Base-by-base conservation (phyloP, 495 filamentous ascomycete genomes). In the Neurospora cerealis region DNA sequence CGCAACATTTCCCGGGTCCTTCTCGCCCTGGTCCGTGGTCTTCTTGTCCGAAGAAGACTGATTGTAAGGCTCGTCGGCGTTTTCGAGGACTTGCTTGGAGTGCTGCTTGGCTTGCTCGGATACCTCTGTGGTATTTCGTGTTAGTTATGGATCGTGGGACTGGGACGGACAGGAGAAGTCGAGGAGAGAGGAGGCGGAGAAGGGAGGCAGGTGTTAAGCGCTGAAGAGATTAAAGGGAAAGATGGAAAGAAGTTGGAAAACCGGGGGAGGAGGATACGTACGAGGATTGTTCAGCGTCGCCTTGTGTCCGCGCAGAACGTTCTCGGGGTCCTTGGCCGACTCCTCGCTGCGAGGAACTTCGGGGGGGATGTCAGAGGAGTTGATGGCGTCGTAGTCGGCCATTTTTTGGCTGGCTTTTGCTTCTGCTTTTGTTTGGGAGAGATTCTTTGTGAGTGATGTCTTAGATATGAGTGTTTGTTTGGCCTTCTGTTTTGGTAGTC, bases 291-390 rank as follows among this genome's bases (percentile, higher is more conserved):
- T 80, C 48, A 87, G 74, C 69, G 82, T 85, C 36, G 85, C 84
- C 77, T 86, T 86, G 81, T 86, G 84, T 46, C 83, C 85, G 70
- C 85, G 81, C 62, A 84, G 77, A 54, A 85, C 78, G 71, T 85
- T 85, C 66, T 84, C 83, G 41, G 75, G 72, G 73, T 83, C 77
- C 24, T 34, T 70, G 1, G 70, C 71, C 2, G 21, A 72, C 17
- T 77, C 76, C 8, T 72, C 77, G 11, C 21, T 36, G 70, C 10
- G 54, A 5, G 73, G 69, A 66, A 77, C 76, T 42, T 79, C 77
- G 42, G 76, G 72, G 42, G 76, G 74, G 48, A 79, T 73, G 42
- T 79, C 73, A 37, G 54, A 44, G 21, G 70, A 69, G 69, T 74
- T 70, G 48, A 46, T 69, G 40, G 60, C 42, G 8, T 21, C n/a